These are phyloP conservation scores for Tephrocybe rancida DNA, from an alignment of 768 basidiomycete species.

Conservation along the genomic window DNA sequence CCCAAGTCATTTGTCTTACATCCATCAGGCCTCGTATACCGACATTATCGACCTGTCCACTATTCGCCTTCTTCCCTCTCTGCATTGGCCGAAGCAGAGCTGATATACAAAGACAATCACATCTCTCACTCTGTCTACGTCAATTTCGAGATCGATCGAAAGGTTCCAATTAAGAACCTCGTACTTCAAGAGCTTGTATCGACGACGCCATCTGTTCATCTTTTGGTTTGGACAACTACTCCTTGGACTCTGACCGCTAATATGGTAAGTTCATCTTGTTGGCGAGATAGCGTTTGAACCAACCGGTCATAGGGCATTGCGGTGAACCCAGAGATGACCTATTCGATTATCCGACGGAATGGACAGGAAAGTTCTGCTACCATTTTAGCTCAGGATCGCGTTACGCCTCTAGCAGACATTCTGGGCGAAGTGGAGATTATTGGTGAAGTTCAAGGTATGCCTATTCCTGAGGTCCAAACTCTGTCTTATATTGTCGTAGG, in stretches of 20 bases:
- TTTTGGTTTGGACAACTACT: conserved; percentile 96
- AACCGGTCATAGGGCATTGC: conserved; percentile 73
- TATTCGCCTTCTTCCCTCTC: conserved; percentile 95
- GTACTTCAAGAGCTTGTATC: conserved; percentile 34
- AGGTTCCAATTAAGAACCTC: conserved; percentile 18
- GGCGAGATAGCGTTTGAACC: background rate
- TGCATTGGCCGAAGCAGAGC: conserved; percentile 93
- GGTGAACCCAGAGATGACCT: conserved; percentile 73
- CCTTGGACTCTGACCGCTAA: conserved; percentile 97
- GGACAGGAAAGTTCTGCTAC: conserved; percentile 25
- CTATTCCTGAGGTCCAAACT: background rate
- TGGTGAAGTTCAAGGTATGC: conserved; percentile 37
- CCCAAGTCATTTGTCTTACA: background rate
- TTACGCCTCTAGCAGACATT: conserved; percentile 38
- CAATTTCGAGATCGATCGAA: conserved; percentile 61
- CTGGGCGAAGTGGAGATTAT: conserved; percentile 39
- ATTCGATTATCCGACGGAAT: conserved; percentile 48
- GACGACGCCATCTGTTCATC: conserved; percentile 36
- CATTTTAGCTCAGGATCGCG: conserved; percentile 55
- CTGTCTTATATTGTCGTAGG: conserved; percentile 31
- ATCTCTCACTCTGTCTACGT: conserved; percentile 89
- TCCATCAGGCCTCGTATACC: conserved; percentile 72
- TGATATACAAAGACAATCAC: conserved; percentile 89
- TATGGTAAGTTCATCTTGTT: conserved; percentile 59
- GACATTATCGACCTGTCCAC: conserved; percentile 87